Evolutionary conservation across 331 rosid genomes (phyloP).

Genomic region (Arachis monticola): DNA sequence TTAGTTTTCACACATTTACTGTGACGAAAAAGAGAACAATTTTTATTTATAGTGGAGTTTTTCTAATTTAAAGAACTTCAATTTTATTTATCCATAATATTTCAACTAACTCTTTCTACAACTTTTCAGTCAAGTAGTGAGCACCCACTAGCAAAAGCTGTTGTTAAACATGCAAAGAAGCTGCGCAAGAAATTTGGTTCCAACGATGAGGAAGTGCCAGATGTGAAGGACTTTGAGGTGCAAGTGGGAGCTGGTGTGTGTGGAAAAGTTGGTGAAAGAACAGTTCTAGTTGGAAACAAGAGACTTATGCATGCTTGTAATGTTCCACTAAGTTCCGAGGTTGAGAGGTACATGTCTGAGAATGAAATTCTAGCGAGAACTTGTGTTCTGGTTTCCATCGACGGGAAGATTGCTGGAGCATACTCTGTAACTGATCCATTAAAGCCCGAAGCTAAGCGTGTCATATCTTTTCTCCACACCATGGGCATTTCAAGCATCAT

Average conservation of each 20-base stretch:
- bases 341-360: slow-evolving; percentile 69
- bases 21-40: slow-evolving; percentile 14
- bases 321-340: slow-evolving; percentile 58
- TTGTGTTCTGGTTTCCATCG: slow-evolving; percentile 82
- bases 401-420: slow-evolving; percentile 90
- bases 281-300: slow-evolving; percentile 82
- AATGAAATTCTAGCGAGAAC: slow-evolving; percentile 84
- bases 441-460: slow-evolving; percentile 83
- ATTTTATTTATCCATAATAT: not conserved
- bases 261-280: slow-evolving; percentile 74
- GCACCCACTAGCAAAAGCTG: slow-evolving; percentile 90
- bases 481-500: slow-evolving; percentile 89
- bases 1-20: slow-evolving; percentile 1
- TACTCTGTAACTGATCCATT: slow-evolving; percentile 86
- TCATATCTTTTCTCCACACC: slow-evolving; percentile 72
- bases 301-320: slow-evolving; percentile 68
- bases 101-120: slow-evolving; percentile 22
- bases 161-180: slow-evolving; percentile 73
- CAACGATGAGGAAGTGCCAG: slow-evolving; percentile 46
- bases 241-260: slow-evolving; percentile 86
- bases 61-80: slow-evolving; percentile 10
- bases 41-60: slow-evolving; percentile 3
- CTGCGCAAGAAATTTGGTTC: slow-evolving; percentile 68
- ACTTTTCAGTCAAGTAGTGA: slow-evolving; percentile 70
- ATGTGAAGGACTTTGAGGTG: slow-evolving; percentile 82